A percentile compares a stretch with the other conserved stretches of the same genome.
These are phyloP conservation scores for Metschnikowia reukaufii DNA, from an alignment of 805 yeast genomes.

Conservation along the genomic window DNA sequence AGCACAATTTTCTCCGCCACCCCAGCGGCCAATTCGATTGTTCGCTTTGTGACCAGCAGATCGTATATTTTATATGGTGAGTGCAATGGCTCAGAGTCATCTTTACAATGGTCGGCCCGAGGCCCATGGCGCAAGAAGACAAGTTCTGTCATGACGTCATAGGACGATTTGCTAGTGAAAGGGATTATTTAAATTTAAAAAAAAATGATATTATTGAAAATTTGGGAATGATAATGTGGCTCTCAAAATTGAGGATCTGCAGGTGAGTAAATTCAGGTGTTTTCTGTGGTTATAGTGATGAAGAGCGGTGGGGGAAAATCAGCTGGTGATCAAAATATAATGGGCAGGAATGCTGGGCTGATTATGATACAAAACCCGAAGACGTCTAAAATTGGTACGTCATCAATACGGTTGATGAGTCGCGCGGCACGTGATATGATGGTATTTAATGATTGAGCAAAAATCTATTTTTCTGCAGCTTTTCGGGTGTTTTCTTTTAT, in stretches of 20 bases:
- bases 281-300: not conserved
- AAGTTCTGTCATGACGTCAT: slow-evolving; percentile 36
- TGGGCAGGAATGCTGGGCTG: slow-evolving; percentile 2
- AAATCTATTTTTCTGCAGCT: too few species aligned
- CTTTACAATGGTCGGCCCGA: slow-evolving; percentile 39
- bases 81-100: slow-evolving; percentile 28
- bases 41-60: slow-evolving; percentile 35
- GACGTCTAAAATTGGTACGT: slow-evolving; percentile 1
- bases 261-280: not conserved
- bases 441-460: not conserved
- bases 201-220: too few species aligned
- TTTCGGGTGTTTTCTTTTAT: not conserved
- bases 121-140: slow-evolving; percentile 46
- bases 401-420: not conserved
- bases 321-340: not conserved
- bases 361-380: slow-evolving; percentile 1
- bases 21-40: slow-evolving; percentile 27
- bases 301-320: slow-evolving; percentile 1
- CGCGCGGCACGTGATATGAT: slow-evolving; percentile 4
- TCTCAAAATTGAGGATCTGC: too few species aligned
- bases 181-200: not conserved
- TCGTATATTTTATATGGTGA: slow-evolving; percentile 34
- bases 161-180: not conserved
- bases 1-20: slow-evolving; percentile 31
- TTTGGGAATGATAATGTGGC: too few species aligned